phyloP scores from a whole-genome alignment of 2,329 filamentous ascomycete species.

The Fusarium torreyae region DNA sequence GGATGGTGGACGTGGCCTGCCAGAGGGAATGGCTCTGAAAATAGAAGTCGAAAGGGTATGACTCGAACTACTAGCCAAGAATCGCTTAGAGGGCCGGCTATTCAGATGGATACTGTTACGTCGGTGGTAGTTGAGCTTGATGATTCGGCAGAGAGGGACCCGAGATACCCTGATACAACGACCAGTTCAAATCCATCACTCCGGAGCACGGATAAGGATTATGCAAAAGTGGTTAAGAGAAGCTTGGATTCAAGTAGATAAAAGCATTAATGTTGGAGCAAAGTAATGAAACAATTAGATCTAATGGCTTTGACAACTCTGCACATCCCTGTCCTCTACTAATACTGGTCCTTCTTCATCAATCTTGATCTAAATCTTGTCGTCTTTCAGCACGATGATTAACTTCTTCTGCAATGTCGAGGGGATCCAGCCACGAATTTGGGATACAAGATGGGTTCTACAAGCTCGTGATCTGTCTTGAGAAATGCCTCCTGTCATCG shows the following conservation, averaged over 20 bases:
- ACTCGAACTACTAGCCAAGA: constrained; percentile 51
- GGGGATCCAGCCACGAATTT: not conserved
- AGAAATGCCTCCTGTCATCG: not conserved
- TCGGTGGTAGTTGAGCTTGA: constrained; percentile 59
- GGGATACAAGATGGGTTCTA: not conserved
- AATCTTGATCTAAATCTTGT: not conserved
- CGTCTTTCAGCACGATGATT: not conserved
- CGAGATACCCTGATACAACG: constrained; percentile 45
- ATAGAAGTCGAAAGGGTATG: constrained; percentile 29
- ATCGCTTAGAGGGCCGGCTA: constrained; percentile 56
- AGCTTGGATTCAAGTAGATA: constrained; percentile 20
- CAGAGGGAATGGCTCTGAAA: constrained; percentile 15
- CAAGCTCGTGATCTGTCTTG: not conserved
- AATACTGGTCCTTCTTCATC: not conserved
- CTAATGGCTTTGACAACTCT: not conserved
- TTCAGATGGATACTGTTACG: constrained; percentile 63
- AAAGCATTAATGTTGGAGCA: not conserved
- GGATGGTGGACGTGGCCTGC: constrained; percentile 51
- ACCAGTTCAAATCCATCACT: constrained; percentile 48
- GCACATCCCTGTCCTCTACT: no score
- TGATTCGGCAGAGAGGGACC: constrained; percentile 46
- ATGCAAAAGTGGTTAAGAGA: constrained; percentile 20
- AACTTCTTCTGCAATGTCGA: not conserved
- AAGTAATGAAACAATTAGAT: not conserved
- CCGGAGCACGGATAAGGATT: constrained; percentile 50